Base-by-base conservation (phyloP, 768 basidiomycete genomes). In the Collybiopsis luxurians region DNA sequence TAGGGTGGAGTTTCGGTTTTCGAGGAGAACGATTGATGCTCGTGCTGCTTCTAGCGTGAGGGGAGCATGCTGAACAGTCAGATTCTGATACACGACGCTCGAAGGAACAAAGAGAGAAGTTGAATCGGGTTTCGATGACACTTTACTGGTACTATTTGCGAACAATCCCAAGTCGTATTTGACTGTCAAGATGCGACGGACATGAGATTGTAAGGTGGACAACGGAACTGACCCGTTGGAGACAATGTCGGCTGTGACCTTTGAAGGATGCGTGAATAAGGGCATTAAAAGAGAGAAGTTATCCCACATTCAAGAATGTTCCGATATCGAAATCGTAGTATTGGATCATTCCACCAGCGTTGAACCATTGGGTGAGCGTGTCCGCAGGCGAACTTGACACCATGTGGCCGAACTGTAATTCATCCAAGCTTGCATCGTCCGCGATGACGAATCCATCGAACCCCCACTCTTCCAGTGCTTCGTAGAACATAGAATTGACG, bases 31-130 rank as follows among this genome's bases (percentile, higher is more conserved):
- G 43, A 65, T 65, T 47, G 61, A 63, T 6, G 58, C 57, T 30
- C 58, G 64, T 9, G 66, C 66, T 9, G 66, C 66, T 24, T 64
- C 64, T 9, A 67, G 61, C n/a, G 66, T 67, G 17, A 67, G 45
- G 11, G 66, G 66, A 0, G 57, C 49, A 30, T 67, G 61, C 5
- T 60, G 43, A 6, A 48, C 55, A 9, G 61, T 64, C 27, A 65
- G 50, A 4, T 58, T 49, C 39, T 61, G 57, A 13, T 53, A 57
- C 21, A 64, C 60, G 23, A 64, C 57, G 19, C 50, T 39, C 9
- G 60, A 59, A 2, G 61, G 57, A 28, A 66, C 57, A 43, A 56
- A 60, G 15, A 63, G 59, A 26, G 64, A 54, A 6, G 59, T 59
- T 13, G 62, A 65, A 30, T 61, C 62, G 39, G 19, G 40, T 13